A percentile compares a stretch with the other conserved stretches of the same genome.
These are phyloP conservation scores for Caryopteris hybrid DNA, from an alignment of 305 asterid genomes.

Conservation along the genomic window DNA sequence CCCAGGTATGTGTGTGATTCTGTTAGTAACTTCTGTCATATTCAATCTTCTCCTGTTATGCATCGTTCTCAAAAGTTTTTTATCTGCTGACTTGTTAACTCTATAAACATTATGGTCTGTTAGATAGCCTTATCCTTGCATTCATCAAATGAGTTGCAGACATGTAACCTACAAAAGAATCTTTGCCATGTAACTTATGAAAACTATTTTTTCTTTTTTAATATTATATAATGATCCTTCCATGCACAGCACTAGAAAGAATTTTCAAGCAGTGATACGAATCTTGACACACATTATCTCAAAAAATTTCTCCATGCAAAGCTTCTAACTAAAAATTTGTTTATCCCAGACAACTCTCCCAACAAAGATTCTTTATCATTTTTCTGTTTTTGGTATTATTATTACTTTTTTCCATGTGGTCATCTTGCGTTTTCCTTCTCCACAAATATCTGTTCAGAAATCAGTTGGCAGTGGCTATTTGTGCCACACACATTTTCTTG, in stretches of 20 bases:
- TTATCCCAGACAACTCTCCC: conserved; percentile 1
- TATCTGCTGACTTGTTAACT: neutral
- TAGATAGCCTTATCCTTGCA: neutral
- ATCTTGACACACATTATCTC: neutral
- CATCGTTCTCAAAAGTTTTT: neutral
- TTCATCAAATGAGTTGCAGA: neutral
- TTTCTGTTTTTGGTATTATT: neutral
- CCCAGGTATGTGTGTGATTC: conserved; percentile 58
- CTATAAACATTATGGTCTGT: neutral
- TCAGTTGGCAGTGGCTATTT: conserved; percentile 9
- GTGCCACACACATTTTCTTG: neutral
- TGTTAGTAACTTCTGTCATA: conserved; percentile 17
- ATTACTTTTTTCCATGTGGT: neutral
- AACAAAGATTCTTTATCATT: neutral
- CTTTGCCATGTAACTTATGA: neutral
- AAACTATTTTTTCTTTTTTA: neutral
- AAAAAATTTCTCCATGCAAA: neutral
- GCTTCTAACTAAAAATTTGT: neutral
- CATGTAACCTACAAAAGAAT: neutral
- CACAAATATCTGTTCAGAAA: neutral
- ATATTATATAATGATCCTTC: neutral
- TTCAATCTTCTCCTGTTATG: neutral
- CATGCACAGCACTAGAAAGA: neutral
- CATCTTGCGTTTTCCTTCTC: neutral
- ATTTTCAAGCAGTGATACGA: neutral